phyloP scores from a whole-genome alignment of 225 moss, liverwort and hornwort species.

The Physcomitrium patens region DNA sequence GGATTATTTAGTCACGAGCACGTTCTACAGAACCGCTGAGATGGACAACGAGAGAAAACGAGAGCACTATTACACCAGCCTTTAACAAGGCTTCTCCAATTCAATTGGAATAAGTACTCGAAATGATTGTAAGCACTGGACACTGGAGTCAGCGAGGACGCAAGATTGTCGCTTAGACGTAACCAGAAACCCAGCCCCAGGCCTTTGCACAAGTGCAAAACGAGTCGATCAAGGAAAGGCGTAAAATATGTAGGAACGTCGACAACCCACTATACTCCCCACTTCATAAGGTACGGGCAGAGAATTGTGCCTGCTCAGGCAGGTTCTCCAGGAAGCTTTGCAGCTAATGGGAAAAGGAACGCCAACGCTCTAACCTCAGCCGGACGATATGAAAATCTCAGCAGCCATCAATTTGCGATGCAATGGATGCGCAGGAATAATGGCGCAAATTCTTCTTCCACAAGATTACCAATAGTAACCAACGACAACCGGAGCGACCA shows the following conservation, averaged over 20 bases:
- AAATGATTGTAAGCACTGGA: not conserved
- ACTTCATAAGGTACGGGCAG: not conserved
- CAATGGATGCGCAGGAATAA: not conserved
- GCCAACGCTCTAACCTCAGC: too few relatives aligned
- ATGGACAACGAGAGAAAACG: not conserved
- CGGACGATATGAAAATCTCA: too few relatives aligned
- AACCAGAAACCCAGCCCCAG: not conserved
- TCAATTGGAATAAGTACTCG: not conserved
- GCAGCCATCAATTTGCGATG: too few relatives aligned
- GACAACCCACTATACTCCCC: not conserved
- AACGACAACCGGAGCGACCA: not conserved
- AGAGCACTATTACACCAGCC: not conserved
- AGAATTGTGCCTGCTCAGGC: too few relatives aligned
- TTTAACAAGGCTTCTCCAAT: not conserved
- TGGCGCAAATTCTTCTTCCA: not conserved
- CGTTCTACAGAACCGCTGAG: conserved; percentile 6
- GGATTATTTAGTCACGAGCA: not conserved
- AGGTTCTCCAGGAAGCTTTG: too few relatives aligned
- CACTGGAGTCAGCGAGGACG: not conserved
- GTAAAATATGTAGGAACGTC: not conserved
- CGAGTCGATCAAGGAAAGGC: conserved; percentile 7
- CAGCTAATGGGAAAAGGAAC: too few relatives aligned
- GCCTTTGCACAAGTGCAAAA: not conserved
- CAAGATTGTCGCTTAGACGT: not conserved
- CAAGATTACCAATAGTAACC: too few relatives aligned